phyloP scores from a whole-genome alignment of 495 filamentous ascomycete genomes.

The Cercophora newfieldiana region DNA sequence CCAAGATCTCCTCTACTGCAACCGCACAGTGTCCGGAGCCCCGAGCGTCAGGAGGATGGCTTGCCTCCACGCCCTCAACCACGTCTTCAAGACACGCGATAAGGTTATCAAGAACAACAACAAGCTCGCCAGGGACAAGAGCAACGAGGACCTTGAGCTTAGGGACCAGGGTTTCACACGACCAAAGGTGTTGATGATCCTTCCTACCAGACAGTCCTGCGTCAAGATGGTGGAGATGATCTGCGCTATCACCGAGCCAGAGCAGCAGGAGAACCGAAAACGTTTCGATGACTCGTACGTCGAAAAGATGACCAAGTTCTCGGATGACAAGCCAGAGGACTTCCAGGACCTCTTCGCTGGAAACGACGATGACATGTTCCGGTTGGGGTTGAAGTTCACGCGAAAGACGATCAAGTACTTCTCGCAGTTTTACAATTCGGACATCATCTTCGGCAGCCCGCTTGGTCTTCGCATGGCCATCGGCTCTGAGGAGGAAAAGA shows the following conservation, averaged over 20 bases:
- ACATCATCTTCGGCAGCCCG: slow-evolving; percentile 89
- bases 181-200: slow-evolving; percentile 85
- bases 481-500: slow-evolving; percentile 70
- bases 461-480: slow-evolving; percentile 88
- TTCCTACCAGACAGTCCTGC: slow-evolving; percentile 84
- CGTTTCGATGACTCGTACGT: slow-evolving; percentile 82
- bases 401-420: slow-evolving; percentile 94
- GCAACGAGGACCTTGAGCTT: slow-evolving; percentile 66
- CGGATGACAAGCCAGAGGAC: slow-evolving; percentile 76
- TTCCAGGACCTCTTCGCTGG: slow-evolving; percentile 89
- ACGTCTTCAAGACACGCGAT: slow-evolving; percentile 90
- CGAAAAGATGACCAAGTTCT: slow-evolving; percentile 62
- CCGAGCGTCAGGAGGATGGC: slow-evolving; percentile 66
- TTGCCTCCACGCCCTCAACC: slow-evolving; percentile 85
- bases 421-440: slow-evolving; percentile 91
- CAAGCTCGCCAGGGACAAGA: slow-evolving; percentile 59
- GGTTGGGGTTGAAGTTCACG: slow-evolving; percentile 90
- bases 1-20: slow-evolving; percentile 75
- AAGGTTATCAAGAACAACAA: slow-evolving; percentile 89
- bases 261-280: slow-evolving; percentile 94
- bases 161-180: slow-evolving; percentile 95
- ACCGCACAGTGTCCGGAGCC: slow-evolving; percentile 64
- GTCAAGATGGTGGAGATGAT: slow-evolving; percentile 75
- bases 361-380: slow-evolving; percentile 96
- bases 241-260: slow-evolving; percentile 68